Percentiles rank a stretch among this genome's conserved stretches.
Conservation (phyloP, 176 grass and related monocot genomes). For the Eragrostis curvula region DNA sequence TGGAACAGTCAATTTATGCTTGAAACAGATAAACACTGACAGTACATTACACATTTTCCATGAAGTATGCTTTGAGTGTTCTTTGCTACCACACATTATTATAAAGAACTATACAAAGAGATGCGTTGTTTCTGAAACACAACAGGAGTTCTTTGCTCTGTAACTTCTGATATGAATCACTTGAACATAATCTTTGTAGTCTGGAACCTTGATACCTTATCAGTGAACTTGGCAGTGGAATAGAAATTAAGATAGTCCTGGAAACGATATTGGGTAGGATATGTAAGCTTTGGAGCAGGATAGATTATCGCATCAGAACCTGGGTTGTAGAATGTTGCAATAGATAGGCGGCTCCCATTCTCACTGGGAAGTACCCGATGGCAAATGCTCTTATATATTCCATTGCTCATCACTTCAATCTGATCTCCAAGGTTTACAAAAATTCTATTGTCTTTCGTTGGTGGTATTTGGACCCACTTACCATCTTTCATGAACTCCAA, state of each 20-base stretch:
- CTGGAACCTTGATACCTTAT: constrained; percentile 69
- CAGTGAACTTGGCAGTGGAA: constrained; percentile 56
- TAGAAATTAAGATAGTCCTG: constrained; percentile 76
- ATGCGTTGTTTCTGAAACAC: neutral
- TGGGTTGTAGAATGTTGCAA: constrained; percentile 73
- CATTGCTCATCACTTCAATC: constrained; percentile 70
- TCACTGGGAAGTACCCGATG: constrained; percentile 56
- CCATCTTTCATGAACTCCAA: constrained; percentile 77
- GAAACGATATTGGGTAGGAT: constrained; percentile 72
- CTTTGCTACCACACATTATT: neutral
- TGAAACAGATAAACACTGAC: constrained; percentile 21
- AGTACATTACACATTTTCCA: constrained; percentile 32
- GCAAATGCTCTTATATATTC: constrained; percentile 70
- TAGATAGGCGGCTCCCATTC: constrained; percentile 62
- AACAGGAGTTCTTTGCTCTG: neutral
- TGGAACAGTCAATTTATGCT: constrained; percentile 38
- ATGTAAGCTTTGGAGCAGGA: constrained; percentile 65
- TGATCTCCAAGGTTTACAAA: constrained; percentile 74
- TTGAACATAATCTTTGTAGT: constrained; percentile 50
- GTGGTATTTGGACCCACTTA: constrained; percentile 60
- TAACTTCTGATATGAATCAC: constrained; percentile 7
- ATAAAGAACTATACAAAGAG: neutral
- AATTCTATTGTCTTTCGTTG: constrained; percentile 57
- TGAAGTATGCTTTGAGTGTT: neutral
- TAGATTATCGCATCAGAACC: constrained; percentile 60